phyloP scores from a whole-genome alignment of 148 eudicot species.

The Chenopodium berlandieri region DNA sequence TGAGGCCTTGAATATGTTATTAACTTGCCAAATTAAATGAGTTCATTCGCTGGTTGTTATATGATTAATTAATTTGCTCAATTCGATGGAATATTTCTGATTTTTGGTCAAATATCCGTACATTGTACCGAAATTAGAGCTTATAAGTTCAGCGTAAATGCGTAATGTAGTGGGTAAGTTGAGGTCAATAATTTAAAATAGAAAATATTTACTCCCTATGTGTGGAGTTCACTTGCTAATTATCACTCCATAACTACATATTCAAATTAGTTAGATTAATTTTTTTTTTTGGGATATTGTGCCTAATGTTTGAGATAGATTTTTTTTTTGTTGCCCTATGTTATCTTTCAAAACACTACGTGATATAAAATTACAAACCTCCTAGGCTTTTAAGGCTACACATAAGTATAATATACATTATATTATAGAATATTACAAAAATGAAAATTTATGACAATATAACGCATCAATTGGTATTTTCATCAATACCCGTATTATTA shows the following conservation, averaged over 20 bases:
- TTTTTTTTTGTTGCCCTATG: too few relatives aligned
- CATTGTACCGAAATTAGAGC: neutral
- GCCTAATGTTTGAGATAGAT: too few relatives aligned
- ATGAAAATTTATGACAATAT: too few relatives aligned
- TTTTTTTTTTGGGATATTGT: too few relatives aligned
- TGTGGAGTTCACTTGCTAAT: neutral
- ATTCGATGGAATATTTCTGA: constrained; percentile 1
- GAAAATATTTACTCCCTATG: too few relatives aligned
- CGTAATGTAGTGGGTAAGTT: neutral
- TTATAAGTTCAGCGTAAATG: neutral
- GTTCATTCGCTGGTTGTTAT: neutral
- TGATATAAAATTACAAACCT: too few relatives aligned
- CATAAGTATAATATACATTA: too few relatives aligned
- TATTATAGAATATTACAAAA: too few relatives aligned
- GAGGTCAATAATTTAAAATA: neutral
- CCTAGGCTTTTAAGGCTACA: too few relatives aligned
- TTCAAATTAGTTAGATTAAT: neutral
- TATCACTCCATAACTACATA: neutral
- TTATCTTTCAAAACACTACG: too few relatives aligned
- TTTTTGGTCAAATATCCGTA: constrained; percentile 9
- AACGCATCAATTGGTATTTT: too few relatives aligned
- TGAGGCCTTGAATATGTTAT: constrained; percentile 4
- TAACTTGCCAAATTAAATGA: neutral
- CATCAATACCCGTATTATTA: too few relatives aligned
- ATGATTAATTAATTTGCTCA: neutral